Evolutionary conservation across 2,329 filamentous ascomycete species (phyloP).

Genomic region (Talaromyces rugulosus): DNA sequence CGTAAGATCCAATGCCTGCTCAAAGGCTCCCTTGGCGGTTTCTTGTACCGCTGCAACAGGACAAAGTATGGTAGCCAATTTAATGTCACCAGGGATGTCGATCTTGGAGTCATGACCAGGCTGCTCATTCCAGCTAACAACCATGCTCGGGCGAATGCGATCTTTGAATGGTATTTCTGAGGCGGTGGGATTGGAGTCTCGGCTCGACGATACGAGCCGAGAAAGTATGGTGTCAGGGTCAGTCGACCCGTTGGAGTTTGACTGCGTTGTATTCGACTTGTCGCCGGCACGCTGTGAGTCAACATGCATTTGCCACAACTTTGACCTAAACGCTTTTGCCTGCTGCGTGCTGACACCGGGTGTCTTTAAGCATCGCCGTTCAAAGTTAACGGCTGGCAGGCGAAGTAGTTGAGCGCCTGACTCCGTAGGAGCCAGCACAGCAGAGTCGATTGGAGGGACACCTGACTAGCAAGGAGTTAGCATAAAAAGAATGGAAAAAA

Average conservation of each 20-base stretch:
- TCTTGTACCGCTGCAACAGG: neutral
- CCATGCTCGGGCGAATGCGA: constrained; percentile 2
- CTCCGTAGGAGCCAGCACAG: neutral
- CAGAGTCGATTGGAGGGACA: neutral
- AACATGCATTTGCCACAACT: constrained; percentile 6
- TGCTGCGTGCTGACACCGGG: neutral
- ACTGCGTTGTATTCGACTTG: neutral
- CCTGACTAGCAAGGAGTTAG: neutral
- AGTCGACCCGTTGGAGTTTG: neutral
- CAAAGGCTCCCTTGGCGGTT: neutral
- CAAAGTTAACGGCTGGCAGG: neutral
- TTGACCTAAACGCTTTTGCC: neutral
- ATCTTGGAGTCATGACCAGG: neutral
- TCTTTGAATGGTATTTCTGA: neutral
- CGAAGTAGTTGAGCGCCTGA: neutral
- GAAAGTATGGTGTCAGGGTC: too few species aligned
- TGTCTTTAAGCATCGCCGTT: neutral
- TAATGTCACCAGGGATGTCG: neutral
- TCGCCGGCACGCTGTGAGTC: neutral
- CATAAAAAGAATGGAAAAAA: neutral
- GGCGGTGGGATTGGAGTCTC: neutral
- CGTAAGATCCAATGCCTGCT: neutral
- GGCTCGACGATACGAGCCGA: neutral
- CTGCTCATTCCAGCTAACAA: neutral
- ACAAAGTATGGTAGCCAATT: neutral